A percentile compares a stretch with the other conserved stretches of the same genome.
Conservation (phyloP, 345 rosid species). For the Mangifera indica region DNA sequence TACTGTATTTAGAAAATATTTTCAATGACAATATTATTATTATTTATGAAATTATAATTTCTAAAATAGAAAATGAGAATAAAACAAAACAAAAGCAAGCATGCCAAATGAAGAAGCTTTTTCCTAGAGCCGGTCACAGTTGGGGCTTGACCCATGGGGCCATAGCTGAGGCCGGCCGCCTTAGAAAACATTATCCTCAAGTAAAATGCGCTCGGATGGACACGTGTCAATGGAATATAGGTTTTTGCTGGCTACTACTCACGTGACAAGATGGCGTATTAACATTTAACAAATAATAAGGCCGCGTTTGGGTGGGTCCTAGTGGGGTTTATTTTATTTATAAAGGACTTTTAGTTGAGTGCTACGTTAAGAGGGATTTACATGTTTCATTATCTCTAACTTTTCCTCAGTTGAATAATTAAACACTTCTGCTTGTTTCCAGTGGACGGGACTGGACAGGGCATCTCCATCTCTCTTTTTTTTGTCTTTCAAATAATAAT, state of each 20-base stretch:
- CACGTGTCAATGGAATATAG: too few species aligned
- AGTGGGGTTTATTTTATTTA: too few species aligned
- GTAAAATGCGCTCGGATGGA: too few species aligned
- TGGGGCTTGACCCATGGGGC: constrained; percentile 1
- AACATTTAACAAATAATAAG: neutral
- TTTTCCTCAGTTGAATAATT: neutral
- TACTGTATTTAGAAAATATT: too few species aligned
- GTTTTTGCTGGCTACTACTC: too few species aligned
- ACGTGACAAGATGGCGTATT: too few species aligned
- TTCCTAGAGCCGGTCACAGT: neutral
- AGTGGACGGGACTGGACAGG: constrained; percentile 27
- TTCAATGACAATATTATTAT: too few species aligned
- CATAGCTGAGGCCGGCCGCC: neutral
- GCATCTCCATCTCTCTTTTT: constrained; percentile 21
- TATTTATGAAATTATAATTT: too few species aligned
- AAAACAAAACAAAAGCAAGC: neutral
- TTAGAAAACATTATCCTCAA: too few species aligned
- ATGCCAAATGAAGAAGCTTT: constrained; percentile 37
- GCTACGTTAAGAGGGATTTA: neutral
- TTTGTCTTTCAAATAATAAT: neutral
- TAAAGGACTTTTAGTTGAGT: too few species aligned
- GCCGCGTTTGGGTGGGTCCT: neutral
- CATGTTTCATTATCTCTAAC: constrained; percentile 4
- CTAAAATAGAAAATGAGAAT: neutral
- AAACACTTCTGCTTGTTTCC: neutral